Evolutionary conservation across 225 moss, liverwort and hornwort species (phyloP).

Genomic region (Bryoerythrophyllum caledonicum): DNA sequence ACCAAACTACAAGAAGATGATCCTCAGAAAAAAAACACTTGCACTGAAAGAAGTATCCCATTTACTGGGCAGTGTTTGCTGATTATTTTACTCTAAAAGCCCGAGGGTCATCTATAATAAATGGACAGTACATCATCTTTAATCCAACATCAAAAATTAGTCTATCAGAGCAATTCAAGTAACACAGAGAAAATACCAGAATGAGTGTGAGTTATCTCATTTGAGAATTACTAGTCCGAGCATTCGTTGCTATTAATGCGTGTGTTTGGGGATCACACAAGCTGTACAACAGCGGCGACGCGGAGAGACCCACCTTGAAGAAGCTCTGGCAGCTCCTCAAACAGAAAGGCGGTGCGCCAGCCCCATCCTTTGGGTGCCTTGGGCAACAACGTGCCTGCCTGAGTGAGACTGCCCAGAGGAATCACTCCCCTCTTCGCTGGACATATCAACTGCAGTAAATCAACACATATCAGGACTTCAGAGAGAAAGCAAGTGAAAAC

Average conservation of each 20-base stretch:
- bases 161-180: no score
- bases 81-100: neutral
- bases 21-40: slow-evolving; percentile 5
- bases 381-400: slow-evolving; percentile 40
- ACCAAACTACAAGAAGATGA: neutral
- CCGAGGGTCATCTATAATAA: neutral
- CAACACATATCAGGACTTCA: no score
- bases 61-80: neutral
- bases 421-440: slow-evolving; percentile 41
- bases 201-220: no score
- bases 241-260: no score
- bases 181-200: no score
- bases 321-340: slow-evolving; percentile 39
- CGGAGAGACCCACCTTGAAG: slow-evolving; percentile 41
- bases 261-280: slow-evolving; percentile 13
- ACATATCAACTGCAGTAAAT: slow-evolving; percentile 35
- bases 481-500: no score
- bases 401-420: slow-evolving; percentile 41
- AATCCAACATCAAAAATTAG: no score
- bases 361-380: slow-evolving; percentile 54
- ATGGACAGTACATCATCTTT: neutral
- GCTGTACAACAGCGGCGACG: slow-evolving; percentile 42
- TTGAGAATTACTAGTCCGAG: no score
- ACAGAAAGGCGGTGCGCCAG: slow-evolving; percentile 45
- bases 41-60: slow-evolving; percentile 2